Base-by-base conservation (phyloP, 177 flowering plant species). In the Tripterygium wilfordii region DNA sequence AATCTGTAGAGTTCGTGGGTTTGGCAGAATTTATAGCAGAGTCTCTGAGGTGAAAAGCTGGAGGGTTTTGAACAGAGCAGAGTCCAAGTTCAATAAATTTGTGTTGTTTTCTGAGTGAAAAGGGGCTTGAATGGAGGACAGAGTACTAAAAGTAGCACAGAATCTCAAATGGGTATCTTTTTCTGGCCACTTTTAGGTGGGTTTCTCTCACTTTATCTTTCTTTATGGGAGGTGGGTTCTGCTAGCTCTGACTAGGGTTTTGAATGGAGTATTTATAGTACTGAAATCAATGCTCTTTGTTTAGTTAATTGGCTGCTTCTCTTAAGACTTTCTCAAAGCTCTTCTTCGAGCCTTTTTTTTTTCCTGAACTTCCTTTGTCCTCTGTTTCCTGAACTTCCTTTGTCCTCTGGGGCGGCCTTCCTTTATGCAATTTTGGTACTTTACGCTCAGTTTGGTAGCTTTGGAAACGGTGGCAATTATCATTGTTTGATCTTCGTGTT, bases 141-240 rank as follows among this genome's bases (percentile, higher is more conserved):
- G 77, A 32, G 62, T 57, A 51, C 75, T 42, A 68, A 74, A 82
- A 77, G 81, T 67, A 54, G 75, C 61, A 47, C 77, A 63, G 71
- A 73, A 70, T 79, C 86, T 78, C 66, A 69, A 74, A 66, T 70
- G 66, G 82, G 83, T 82, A 76, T 69, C 75, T 79, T 60, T 75
- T 65, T 61, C 65, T 68, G 43, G 50, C 66, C 50, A 27, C 62
- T 71, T 73, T 71, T 69, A 53, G 65, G 55, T 67, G 48, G 64
- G 64, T 51, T 29, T 62, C 42, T 56, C 53, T 51, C 58, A n/a
- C n/a, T n/a, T n/a, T n/a, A n/a, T n/a, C n/a, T n/a, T n/a, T n/a
- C n/a, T n/a, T n/a, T n/a, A n/a, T n/a, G n/a, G n/a, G n/a, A n/a
- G n/a, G n/a, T n/a, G n/a, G n/a, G n/a, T 54, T 62, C 64, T 70